Base-by-base conservation (phyloP, 2,329 filamentous ascomycete genomes). In the Aureobasidium sp. region DNA sequence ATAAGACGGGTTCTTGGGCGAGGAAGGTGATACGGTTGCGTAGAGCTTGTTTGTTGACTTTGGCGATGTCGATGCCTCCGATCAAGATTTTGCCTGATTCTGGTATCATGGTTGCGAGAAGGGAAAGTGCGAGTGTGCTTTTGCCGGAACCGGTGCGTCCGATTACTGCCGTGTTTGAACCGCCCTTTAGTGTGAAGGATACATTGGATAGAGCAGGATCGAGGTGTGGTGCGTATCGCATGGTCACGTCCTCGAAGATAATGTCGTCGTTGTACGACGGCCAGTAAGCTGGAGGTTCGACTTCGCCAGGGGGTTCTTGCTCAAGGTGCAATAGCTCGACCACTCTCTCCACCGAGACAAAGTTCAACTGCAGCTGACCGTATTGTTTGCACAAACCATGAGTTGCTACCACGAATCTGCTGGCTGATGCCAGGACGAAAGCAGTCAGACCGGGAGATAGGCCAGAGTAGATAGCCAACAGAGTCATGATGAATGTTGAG, bases 331-430 rank as follows among this genome's bases (percentile, higher is more conserved):
- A 79, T 0, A 96, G 81, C 72, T 94, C 90, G 10, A 94, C 85
- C 0, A 96, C 87, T 42, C 91, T 84, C 74, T 96, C 91, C 0
- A 96, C 89, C 0, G 89, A 92, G 0, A 96, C 91, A 66, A 96
- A 96, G 70, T 96, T 88, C 82, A 96, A 91, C 71, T 96, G 91
- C 1, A 96, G 80, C 69, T 89, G 85, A 2, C 91, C 91, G 68
- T 96, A 96, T 62, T 85, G 83, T 63, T 85, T 85, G 73, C 91
- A 96, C 0, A 96, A 81, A 1, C 78, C 77, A 68, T 92, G 89
- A 0, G 89, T 93, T 8, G 85, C 81, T 10, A 77, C 73, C 21
- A 93, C 89, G 65, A 90, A 88, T 62, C 82, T 83, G 6, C 82
- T 80, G 0, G 89, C 88, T 0, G 88, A 85, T 0, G 89, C 85